Evolutionary conservation across 1,284 basidiomycete genomes (phyloP).

Genomic region (Cryptococcus hybrid): DNA sequence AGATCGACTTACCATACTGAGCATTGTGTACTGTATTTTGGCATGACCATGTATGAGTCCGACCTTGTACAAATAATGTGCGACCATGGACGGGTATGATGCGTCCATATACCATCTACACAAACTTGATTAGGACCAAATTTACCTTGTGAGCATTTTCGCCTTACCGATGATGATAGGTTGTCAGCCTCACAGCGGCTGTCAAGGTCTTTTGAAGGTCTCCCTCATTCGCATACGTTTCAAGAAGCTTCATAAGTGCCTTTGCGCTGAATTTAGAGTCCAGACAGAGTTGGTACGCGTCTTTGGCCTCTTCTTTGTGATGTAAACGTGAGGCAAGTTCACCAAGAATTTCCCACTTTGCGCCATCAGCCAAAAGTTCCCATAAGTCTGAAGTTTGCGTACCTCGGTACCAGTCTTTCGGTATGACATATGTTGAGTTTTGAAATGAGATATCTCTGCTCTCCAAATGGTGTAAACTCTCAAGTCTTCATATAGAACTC

Average conservation of each 20-base stretch:
- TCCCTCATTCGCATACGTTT: conserved; percentile 90
- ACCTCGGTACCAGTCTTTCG: conserved; percentile 86
- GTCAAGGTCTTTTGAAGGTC: conserved; percentile 88
- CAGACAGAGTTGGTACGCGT: conserved; percentile 92
- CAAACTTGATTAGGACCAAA: background rate
- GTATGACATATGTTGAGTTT: conserved; percentile 91
- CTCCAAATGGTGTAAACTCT: conserved; percentile 99
- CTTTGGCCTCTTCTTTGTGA: conserved; percentile 97
- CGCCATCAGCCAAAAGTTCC: no score
- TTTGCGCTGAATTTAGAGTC: conserved; percentile 86
- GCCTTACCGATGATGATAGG: conserved; percentile 70
- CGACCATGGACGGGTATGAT: conserved; percentile 89
- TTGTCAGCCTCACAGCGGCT: conserved; percentile 86
- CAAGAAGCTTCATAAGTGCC: conserved; percentile 87
- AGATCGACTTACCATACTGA: conserved; percentile 70
- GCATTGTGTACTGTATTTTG: conserved; percentile 89
- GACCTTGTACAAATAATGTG: conserved; percentile 85
- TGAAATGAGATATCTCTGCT: conserved; percentile 98
- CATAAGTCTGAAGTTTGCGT: no score
- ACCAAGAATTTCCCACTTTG: conserved; percentile 90
- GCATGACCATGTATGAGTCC: conserved; percentile 91
- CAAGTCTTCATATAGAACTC: conserved; percentile 63
- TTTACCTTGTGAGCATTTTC: conserved; percentile 3
- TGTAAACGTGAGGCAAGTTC: conserved; percentile 88
- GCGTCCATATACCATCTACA: conserved; percentile 61